Conservation (phyloP, 2,329 filamentous ascomycete genomes). For the Epichloe glyceriae region DNA sequence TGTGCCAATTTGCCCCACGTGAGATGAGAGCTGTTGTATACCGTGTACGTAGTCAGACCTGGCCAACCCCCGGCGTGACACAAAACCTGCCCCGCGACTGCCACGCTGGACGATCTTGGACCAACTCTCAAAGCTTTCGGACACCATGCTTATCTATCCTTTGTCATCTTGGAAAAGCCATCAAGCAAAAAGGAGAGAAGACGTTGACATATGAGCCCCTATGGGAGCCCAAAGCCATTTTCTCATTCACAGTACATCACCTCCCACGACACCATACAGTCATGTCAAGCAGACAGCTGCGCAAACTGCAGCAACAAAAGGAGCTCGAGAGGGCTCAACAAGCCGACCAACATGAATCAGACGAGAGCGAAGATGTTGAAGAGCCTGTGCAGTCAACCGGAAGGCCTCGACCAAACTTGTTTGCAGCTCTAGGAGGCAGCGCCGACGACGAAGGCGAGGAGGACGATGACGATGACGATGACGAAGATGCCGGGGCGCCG, state of each 20-base stretch:
- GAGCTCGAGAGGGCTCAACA: constrained; percentile 24
- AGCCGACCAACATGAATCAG: constrained; percentile 8
- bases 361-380: constrained; percentile 20
- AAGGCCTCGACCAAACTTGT: constrained; percentile 32
- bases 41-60: no score
- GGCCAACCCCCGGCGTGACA: constrained; percentile 4
- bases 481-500: constrained; percentile 19
- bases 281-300: constrained; percentile 40
- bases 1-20: no score
- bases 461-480: constrained; percentile 13
- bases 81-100: constrained; percentile 1
- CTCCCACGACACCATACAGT: not conserved
- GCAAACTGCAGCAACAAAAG: constrained; percentile 38
- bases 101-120: not conserved
- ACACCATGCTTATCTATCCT: not conserved
- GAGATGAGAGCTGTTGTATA: no score
- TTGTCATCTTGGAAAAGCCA: no score
- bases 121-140: not conserved
- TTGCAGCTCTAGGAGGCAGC: constrained; percentile 37
- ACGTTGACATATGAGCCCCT: not conserved
- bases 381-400: constrained; percentile 16
- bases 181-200: not conserved
- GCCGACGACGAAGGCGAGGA: constrained; percentile 27
- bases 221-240: not conserved
- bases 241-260: no score